A percentile compares a stretch with the other conserved stretches of the same genome.
Conservation (phyloP, 352 stramenopile genomes). For the Phytophthora chlamydospora region DNA sequence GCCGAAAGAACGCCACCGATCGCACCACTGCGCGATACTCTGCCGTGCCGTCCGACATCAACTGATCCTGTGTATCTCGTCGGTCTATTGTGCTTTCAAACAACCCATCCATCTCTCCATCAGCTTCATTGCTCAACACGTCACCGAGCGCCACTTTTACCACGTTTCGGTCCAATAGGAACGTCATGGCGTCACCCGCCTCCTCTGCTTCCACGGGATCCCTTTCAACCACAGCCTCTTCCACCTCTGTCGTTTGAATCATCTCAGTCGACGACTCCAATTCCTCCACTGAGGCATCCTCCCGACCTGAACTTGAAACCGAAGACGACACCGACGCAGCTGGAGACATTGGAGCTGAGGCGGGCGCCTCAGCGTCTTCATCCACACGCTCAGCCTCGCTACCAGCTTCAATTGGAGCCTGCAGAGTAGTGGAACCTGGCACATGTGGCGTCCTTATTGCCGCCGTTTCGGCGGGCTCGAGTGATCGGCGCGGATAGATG, state of each 20-base stretch:
- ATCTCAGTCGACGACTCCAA: too few species aligned
- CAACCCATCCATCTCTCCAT: neutral
- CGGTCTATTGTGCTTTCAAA: conserved; percentile 32
- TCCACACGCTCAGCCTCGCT: neutral
- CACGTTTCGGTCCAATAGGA: conserved; percentile 32
- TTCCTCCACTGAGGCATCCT: too few species aligned
- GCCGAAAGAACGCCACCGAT: conserved; percentile 13
- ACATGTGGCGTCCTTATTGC: neutral
- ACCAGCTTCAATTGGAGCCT: neutral
- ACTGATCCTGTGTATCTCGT: conserved; percentile 15
- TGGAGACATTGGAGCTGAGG: conserved; percentile 7
- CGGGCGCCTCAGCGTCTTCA: neutral
- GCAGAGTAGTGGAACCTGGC: neutral
- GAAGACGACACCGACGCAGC: neutral
- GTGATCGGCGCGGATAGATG: neutral
- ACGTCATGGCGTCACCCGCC: neutral
- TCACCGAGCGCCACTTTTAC: conserved; percentile 24
- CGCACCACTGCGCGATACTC: conserved; percentile 24
- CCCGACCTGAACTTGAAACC: neutral
- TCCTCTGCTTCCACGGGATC: neutral
- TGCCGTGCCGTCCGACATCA: conserved; percentile 26
- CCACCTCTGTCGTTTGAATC: neutral
- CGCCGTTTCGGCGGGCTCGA: neutral
- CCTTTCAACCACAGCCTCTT: neutral
- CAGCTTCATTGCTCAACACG: conserved; percentile 4